Base-by-base conservation (phyloP, 306 rosid species). In the Fragaria vesca region DNA sequence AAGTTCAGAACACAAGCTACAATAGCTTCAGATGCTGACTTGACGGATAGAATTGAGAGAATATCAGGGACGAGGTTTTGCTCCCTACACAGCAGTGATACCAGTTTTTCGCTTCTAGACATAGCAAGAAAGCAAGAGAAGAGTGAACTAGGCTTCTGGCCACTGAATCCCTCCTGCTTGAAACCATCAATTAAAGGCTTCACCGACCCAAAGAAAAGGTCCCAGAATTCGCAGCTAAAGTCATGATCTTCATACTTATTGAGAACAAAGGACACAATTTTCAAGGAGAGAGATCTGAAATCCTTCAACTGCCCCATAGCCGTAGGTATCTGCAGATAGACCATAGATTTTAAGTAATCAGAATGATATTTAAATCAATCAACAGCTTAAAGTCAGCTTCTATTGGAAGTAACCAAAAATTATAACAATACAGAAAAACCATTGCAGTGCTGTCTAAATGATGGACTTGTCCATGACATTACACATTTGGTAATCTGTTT, bases 121-220 rank as follows among this genome's bases (percentile, higher is more conserved):
- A 95, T 91, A 77, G 92, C 89, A 82, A 88, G 75, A 89, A 95
- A 95, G 87, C 98, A 90, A 82, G 97, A 89, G 45, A 92, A 86
- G 70, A 95, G 92, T 6, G 97, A 89, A 86, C 98, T 92, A 52
- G 98, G 98, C 73, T 90, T 95, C 87, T 92, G 93, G 82, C 97
- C 88, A 72, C 95, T 92, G 77, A 93, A 91, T 78, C 91, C 88
- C 85, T 92, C 98, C 80, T 85, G 92, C 82, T 88, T 92, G 83
- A 95, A 91, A 78, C 88, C 86, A 52, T 81, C 87, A 17, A 95
- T 79, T 86, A 91, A 81, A 2, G 91, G 85, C 73, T 92, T 88
- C 48, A 88, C 92, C 38, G 98, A 87, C 17, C 52, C 51, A 71
- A 95, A 95, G 91, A 95, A 95, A 46, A 84, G 80, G 81, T 87